Conservation (phyloP, 495 filamentous ascomycete genomes). For the Jackrogersella multiformis region DNA sequence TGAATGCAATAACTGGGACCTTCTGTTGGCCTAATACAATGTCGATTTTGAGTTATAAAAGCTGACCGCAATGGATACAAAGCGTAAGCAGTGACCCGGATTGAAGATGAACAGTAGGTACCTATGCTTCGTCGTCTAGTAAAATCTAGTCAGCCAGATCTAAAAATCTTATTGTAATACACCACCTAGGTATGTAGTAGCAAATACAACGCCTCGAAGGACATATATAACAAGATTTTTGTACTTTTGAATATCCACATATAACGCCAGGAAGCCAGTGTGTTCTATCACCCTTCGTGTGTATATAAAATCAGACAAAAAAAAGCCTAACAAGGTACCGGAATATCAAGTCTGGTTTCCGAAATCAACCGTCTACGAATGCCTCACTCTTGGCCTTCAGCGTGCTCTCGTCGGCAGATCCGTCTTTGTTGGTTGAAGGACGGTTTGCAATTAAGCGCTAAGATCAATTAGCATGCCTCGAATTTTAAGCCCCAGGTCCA, state of each 20-base stretch:
- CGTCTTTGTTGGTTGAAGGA: slow-evolving; percentile 43
- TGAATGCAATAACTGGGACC: too few relatives aligned
- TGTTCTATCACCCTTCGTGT: slow-evolving; percentile 8
- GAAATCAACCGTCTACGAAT: slow-evolving; percentile 37
- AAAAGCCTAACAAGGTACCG: not conserved
- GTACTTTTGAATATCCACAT: slow-evolving; percentile 11
- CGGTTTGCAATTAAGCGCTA: slow-evolving; percentile 57
- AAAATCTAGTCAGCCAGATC: not conserved
- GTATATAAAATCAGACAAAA: not conserved
- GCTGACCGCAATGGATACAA: too few relatives aligned
- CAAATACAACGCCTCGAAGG: not conserved
- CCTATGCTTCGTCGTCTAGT: too few relatives aligned
- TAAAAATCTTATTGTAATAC: not conserved
- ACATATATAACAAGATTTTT: not conserved
- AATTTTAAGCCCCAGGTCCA: not conserved
- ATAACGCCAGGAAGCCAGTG: slow-evolving; percentile 2
- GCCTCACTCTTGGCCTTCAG: slow-evolving; percentile 50
- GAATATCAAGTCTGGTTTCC: slow-evolving; percentile 5
- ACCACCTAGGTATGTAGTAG: too few relatives aligned
- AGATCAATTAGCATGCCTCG: slow-evolving; percentile 2
- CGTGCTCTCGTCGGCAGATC: slow-evolving; percentile 42
- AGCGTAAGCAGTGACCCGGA: too few relatives aligned
- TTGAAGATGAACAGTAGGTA: too few relatives aligned
- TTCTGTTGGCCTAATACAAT: too few relatives aligned
- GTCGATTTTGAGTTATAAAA: too few relatives aligned